phyloP scores from a whole-genome alignment of 2,329 filamentous ascomycete species.

The Xylariaceae sp. region DNA sequence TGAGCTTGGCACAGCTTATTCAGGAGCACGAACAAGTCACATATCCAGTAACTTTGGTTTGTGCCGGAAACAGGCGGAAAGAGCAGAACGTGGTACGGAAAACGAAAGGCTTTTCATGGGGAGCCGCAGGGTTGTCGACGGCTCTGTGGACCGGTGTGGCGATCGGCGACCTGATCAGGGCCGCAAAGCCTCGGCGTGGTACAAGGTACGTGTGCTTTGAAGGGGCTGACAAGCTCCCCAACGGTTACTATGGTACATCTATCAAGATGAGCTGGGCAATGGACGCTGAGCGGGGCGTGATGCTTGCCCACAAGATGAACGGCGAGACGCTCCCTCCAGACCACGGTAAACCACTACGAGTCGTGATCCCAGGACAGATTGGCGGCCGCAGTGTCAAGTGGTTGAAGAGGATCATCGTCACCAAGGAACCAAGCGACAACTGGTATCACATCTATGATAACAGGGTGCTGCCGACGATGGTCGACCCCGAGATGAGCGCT shows the following conservation, averaged over 20 bases:
- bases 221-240: slow-evolving; percentile 85
- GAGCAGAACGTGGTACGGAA: slow-evolving; percentile 92
- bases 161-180: slow-evolving; percentile 73
- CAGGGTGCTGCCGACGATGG: slow-evolving; percentile 83
- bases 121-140: slow-evolving; percentile 83
- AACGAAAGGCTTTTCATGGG: slow-evolving; percentile 95
- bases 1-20: slow-evolving; percentile 76
- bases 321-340: slow-evolving; percentile 81
- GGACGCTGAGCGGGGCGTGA: slow-evolving; percentile 82
- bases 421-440: slow-evolving; percentile 81
- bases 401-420: slow-evolving; percentile 82
- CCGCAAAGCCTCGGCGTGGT: slow-evolving; percentile 70
- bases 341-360: slow-evolving; percentile 83
- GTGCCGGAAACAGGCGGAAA: slow-evolving; percentile 89
- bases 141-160: slow-evolving; percentile 86
- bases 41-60: slow-evolving; percentile 86
- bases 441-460: slow-evolving; percentile 98
- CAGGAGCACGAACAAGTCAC: slow-evolving; percentile 81
- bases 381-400: slow-evolving; percentile 93
- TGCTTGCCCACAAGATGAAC: slow-evolving; percentile 92
- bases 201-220: slow-evolving; percentile 91
- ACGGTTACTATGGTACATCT: slow-evolving; percentile 87
- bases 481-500: slow-evolving; percentile 80
- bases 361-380: slow-evolving; percentile 89
- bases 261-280: slow-evolving; percentile 88